Percentiles rank a stretch among this genome's conserved stretches.
Evolutionary conservation across 2,329 filamentous ascomycete species (phyloP).

Genomic region (Scleromitrula shiraiana): DNA sequence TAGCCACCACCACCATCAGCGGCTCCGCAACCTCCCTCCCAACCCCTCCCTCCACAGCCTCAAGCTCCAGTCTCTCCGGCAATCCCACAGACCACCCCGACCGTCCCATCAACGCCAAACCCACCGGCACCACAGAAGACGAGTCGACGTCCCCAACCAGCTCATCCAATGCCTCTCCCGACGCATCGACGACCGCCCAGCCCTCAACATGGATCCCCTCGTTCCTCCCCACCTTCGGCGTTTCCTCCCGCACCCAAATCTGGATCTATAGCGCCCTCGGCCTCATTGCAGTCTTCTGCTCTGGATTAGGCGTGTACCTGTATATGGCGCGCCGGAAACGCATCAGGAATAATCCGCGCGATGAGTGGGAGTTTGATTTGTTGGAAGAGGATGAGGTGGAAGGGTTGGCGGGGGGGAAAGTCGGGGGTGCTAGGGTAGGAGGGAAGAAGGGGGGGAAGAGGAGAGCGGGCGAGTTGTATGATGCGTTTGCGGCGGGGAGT

Average conservation of each 20-base stretch:
- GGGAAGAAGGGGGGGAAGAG: slow-evolving; percentile 41
- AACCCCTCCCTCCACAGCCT: slow-evolving; percentile 34
- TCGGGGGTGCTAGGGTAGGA: too few species aligned
- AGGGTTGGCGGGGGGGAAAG: slow-evolving; percentile 39
- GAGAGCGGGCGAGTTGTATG: slow-evolving; percentile 85
- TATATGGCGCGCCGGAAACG: slow-evolving; percentile 71
- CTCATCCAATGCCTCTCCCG: slow-evolving; percentile 24
- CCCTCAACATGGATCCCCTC: slow-evolving; percentile 60
- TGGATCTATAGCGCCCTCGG: slow-evolving; percentile 87
- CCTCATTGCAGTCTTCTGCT: slow-evolving; percentile 81
- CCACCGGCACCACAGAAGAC: slow-evolving; percentile 22
- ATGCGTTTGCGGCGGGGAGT: slow-evolving; percentile 87
- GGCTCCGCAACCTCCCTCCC: slow-evolving; percentile 36
- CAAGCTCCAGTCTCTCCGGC: slow-evolving; percentile 23
- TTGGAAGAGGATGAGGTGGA: slow-evolving; percentile 73
- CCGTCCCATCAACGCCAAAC: slow-evolving; percentile 44
- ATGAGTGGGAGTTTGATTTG: slow-evolving; percentile 91
- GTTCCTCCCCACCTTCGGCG: slow-evolving; percentile 83
- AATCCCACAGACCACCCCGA: slow-evolving; percentile 56
- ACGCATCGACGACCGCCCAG: slow-evolving; percentile 17
- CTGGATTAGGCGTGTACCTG: slow-evolving; percentile 72
- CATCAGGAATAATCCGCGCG: slow-evolving; percentile 63
- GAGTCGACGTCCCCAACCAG: slow-evolving; percentile 13
- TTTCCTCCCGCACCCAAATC: slow-evolving; percentile 75
- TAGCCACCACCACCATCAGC: slow-evolving; percentile 56